Base-by-base conservation (phyloP, 2,329 filamentous ascomycete species). In the Trichophaea hybrida region DNA sequence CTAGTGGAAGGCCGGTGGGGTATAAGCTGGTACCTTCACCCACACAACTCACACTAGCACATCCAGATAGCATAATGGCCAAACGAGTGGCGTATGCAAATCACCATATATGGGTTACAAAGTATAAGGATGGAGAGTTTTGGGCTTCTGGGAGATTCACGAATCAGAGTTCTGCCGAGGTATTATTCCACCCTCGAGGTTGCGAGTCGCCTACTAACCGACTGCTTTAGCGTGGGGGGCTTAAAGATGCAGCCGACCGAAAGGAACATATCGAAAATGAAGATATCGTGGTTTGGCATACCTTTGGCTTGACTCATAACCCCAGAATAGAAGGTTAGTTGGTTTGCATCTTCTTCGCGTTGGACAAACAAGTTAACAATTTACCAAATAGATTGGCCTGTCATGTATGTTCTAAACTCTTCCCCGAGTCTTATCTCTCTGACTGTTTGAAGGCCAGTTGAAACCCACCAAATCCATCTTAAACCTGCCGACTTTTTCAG, bases 321-420 rank as follows among this genome's bases (percentile, higher is more conserved):
- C 81, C 81, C 0, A 74, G 82, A 5, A 75, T 80, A 37, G 82
- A 85, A 68, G 82, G 84, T 69, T 84, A 83, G 55, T 69, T 84
- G 83, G 55, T 58, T 31, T 5, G 10, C 53, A 12, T 8, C 35
- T 43, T 40, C 53, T 40, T 35, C 58, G 17, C 49, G 17, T 63
- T 49, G 48, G 35, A 48, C 46, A 31, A 61, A 59, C 59, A 60
- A 62, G 24, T 34, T 57, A 31, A 24, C 43, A 8, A n/a, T 38
- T 24, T 24, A 24, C 24, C 24, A 24, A 17, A 48, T 55, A 64
- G 64, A 66, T 58, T 66, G 64, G 43, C 64, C 64, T n/a, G 64
- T 66, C 13, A 66, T 66, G 59, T 61, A 40, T 51, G 59, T 53
- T 10, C 24, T 35, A 10, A 24, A 8, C 8, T 31, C 40, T 32